A percentile compares a stretch with the other conserved stretches of the same genome.
These are phyloP conservation scores for Fennellomyces sp. DNA, from an alignment of 371 early-diverging fungal genomes.

Conservation along the genomic window DNA sequence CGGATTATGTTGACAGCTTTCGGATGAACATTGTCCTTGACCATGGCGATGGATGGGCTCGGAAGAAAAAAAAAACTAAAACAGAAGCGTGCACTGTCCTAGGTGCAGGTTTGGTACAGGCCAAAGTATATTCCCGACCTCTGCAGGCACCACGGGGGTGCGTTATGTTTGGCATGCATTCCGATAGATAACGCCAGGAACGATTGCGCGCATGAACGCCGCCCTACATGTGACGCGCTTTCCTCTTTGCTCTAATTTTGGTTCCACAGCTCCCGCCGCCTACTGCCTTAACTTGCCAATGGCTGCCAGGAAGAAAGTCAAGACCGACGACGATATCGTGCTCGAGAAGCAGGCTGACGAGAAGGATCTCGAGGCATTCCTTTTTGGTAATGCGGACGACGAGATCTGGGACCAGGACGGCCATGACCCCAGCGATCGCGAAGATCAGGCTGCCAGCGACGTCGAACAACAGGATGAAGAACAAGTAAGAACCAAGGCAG, in stretches of 20 bases:
- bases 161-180: too few species aligned
- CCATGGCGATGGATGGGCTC: background rate
- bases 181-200: too few species aligned
- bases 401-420: constrained; percentile 36
- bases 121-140: background rate
- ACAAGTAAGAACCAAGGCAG: constrained; percentile 1
- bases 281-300: too few species aligned
- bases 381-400: constrained; percentile 17
- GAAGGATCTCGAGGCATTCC: constrained; percentile 15
- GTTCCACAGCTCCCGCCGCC: too few species aligned
- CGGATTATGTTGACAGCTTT: constrained; percentile 21
- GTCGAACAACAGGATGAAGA: constrained; percentile 42
- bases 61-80: background rate
- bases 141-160: too few species aligned
- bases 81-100: too few species aligned
- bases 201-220: too few species aligned
- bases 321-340: background rate
- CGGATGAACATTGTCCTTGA: constrained; percentile 9
- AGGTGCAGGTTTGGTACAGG: too few species aligned
- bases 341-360: constrained; percentile 35
- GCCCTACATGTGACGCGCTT: too few species aligned
- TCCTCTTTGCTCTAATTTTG: too few species aligned
- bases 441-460: constrained; percentile 42
- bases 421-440: constrained; percentile 18
- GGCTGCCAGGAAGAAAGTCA: too few species aligned